phyloP scores from a whole-genome alignment of 1,284 basidiomycete species.

The Ganoderma lingzhi region DNA sequence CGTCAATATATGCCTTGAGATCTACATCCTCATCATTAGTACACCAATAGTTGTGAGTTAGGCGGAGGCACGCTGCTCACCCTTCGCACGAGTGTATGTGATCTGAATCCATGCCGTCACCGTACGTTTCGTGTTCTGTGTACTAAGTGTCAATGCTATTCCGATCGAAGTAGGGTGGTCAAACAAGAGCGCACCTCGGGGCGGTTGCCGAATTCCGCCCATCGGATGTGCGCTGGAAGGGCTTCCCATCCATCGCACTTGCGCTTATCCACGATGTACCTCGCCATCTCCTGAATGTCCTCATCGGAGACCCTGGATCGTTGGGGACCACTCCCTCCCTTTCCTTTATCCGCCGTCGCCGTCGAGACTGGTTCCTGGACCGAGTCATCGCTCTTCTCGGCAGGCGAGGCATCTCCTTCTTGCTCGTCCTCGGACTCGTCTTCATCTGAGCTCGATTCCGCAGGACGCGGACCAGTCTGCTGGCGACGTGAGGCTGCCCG shows the following conservation, averaged over 20 bases:
- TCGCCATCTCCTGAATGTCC: constrained; percentile 14
- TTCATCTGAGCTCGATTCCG: not conserved
- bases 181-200: constrained; percentile 16
- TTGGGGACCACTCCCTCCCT: not conserved
- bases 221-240: constrained; percentile 2
- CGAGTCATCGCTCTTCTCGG: not conserved
- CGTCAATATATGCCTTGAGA: not conserved
- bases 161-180: too few species aligned
- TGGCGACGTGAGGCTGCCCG: not conserved
- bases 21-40: not conserved
- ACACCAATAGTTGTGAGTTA: not conserved
- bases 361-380: not conserved
- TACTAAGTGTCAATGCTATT: too few species aligned
- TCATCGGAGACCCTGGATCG: constrained; percentile 15
- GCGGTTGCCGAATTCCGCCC: constrained; percentile 21
- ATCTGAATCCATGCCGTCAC: not conserved
- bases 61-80: not conserved
- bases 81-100: not conserved
- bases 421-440: not conserved
- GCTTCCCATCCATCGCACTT: constrained; percentile 1
- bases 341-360: not conserved
- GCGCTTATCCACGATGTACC: constrained; percentile 19
- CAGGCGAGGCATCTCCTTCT: not conserved
- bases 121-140: not conserved
- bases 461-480: not conserved